Conservation (phyloP, 108 stramenopile species). For the Chaetoceros muelleri region DNA sequence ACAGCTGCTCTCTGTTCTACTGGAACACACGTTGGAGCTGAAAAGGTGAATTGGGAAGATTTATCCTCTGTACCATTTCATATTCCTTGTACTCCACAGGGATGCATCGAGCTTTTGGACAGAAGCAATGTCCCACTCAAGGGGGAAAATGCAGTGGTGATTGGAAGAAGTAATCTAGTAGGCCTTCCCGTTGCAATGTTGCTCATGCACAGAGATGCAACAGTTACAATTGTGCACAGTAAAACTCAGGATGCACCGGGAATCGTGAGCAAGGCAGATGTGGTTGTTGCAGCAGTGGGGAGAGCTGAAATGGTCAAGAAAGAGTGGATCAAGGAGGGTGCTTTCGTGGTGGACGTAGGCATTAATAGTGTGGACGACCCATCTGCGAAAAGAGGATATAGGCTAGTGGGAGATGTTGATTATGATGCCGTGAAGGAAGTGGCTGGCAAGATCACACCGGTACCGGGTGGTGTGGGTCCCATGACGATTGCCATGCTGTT, state of each 20-base stretch:
- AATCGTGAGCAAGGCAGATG: conserved; percentile 79
- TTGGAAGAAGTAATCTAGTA: conserved; percentile 87
- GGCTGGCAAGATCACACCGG: conserved; percentile 88
- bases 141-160: conserved; percentile 92
- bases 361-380: conserved; percentile 86
- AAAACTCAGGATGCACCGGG: conserved; percentile 55
- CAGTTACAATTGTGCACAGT: conserved; percentile 95
- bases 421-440: conserved; percentile 59
- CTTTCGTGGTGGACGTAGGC: conserved; percentile 96
- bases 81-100: conserved; percentile 84
- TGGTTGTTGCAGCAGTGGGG: conserved; percentile 95
- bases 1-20: conserved; percentile 62
- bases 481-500: conserved; percentile 99
- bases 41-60: conserved; percentile 39
- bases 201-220: conserved; percentile 83
- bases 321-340: conserved; percentile 93
- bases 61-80: conserved; percentile 49
- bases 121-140: conserved; percentile 59
- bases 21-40: conserved; percentile 28
- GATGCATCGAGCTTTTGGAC: conserved; percentile 93
- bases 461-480: conserved; percentile 99
- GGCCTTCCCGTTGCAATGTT: conserved; percentile 91
- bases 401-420: conserved; percentile 93
- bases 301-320: conserved; percentile 74
- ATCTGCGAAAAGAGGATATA: conserved; percentile 69